Percentiles rank a stretch among this genome's conserved stretches.
These are phyloP conservation scores for Calocybe indica DNA, from an alignment of 768 basidiomycete genomes.

Conservation along the genomic window DNA sequence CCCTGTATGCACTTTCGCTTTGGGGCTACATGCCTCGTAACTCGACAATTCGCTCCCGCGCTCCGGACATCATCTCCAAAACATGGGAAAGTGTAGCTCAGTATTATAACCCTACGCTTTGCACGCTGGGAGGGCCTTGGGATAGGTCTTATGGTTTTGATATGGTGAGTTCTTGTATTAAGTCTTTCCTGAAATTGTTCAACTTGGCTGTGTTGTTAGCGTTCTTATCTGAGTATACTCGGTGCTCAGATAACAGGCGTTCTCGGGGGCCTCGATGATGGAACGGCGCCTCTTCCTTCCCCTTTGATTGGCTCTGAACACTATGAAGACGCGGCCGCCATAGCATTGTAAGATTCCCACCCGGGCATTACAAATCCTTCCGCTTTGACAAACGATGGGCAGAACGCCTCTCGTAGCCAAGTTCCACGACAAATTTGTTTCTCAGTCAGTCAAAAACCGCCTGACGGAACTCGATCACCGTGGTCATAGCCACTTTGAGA, in stretches of 20 bases:
- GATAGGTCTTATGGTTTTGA: conserved; percentile 24
- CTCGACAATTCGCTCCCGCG: conserved; percentile 17
- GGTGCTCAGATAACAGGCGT: conserved; percentile 20
- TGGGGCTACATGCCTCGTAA: conserved; percentile 24
- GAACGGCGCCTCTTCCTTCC: conserved; percentile 17
- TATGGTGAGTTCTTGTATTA: conserved; percentile 10
- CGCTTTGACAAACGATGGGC: background rate
- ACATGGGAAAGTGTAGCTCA: conserved; percentile 17
- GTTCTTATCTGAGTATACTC: conserved; percentile 20
- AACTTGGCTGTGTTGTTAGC: conserved; percentile 5
- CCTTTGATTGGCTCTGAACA: conserved; percentile 20
- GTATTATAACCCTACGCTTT: conserved; percentile 21
- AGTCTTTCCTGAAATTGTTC: background rate
- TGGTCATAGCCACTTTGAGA: conserved; percentile 13
- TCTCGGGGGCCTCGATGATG: conserved; percentile 18
- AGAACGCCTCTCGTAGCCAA: conserved; percentile 20
- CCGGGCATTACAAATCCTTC: background rate
- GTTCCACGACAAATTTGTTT: conserved; percentile 21
- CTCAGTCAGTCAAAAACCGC: conserved; percentile 8
- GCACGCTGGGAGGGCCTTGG: conserved; percentile 21
- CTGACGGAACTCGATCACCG: conserved; percentile 7
- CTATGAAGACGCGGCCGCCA: conserved; percentile 18
- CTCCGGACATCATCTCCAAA: conserved; percentile 17
- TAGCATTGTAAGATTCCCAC: conserved; percentile 13
- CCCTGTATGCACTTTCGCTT: conserved; percentile 22